phyloP scores from a whole-genome alignment of 169 alveolate genomes.

The Plasmodium blacklocki region DNA sequence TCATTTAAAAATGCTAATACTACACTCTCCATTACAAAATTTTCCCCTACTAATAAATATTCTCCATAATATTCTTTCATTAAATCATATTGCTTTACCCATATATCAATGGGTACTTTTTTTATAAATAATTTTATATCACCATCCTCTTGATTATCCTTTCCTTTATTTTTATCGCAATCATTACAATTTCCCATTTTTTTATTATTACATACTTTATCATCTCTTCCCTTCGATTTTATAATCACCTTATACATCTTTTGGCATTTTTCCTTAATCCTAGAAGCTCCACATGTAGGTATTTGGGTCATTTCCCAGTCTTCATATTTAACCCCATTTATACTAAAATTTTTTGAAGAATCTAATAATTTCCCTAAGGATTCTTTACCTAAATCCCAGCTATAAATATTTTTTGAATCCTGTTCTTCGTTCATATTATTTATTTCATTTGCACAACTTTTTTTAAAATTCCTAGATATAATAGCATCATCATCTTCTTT shows the following conservation, averaged over 20 bases:
- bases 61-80: slow-evolving; percentile 82
- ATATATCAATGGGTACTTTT: slow-evolving; percentile 81
- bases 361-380: slow-evolving; percentile 18
- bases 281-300: slow-evolving; percentile 80
- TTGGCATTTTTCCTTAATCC: slow-evolving; percentile 78
- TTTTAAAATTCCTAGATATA: slow-evolving; percentile 23
- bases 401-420: neutral
- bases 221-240: slow-evolving; percentile 13
- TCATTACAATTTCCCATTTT: no score
- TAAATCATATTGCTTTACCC: slow-evolving; percentile 83
- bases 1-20: slow-evolving; percentile 80
- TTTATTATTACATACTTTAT: neutral
- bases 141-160: neutral
- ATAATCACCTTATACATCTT: slow-evolving; percentile 76
- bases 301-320: slow-evolving; percentile 77
- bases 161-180: no score
- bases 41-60: slow-evolving; percentile 87
- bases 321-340: slow-evolving; percentile 76
- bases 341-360: slow-evolving; percentile 28
- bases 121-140: slow-evolving; percentile 78
- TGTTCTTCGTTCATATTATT: slow-evolving; percentile 8
- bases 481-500: neutral
- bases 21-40: slow-evolving; percentile 88
- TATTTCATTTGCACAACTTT: neutral
- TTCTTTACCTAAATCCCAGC: slow-evolving; percentile 22